Base-by-base conservation (phyloP, 169 alveolate species). In the Eimeria mitis region DNA sequence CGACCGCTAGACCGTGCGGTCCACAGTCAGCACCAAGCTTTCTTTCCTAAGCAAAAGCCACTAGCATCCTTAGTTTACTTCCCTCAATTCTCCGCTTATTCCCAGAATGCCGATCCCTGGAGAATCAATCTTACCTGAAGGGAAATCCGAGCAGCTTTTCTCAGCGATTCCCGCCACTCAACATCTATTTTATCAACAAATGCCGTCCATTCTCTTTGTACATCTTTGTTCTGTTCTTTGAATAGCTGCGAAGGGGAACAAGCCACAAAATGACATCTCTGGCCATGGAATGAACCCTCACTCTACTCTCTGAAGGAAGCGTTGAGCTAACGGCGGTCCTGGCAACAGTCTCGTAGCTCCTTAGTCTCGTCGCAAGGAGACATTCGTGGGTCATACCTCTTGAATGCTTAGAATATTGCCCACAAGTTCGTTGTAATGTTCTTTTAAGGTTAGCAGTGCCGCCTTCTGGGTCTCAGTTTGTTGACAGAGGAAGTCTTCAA, bases 71-170 rank as follows among this genome's bases (percentile, higher is more conserved):
- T 7, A 71, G 54, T n/a, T 49, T 13, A 34, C 0, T 40, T 40
- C 34, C 31, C 31, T 40, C 81, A 40, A 37, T 28, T 5, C 11
- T 44, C 65, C 89, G 40, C 47, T 25, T 49, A 28, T 11, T 49
- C 49, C 68, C 31, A 49, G 70, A 25, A 79, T 28, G n/a, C 28
- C 61, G 63, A 25, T 42, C 56, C 78, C 14, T 63, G 75, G 28
- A 34, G 40, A 23, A 16, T 40, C 87, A 96, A 95, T n/a, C 89
- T 37, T 96, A 91, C 99, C 95, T 96, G 97, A 25, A 98, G 95
- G 23, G 98, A 92, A 31, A 97, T 96, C 88, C 97, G 98, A 49
- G 97, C 98, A 44, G 98, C 97, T 87, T 97, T 97, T 84, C 98
- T 97, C 63, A 98, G 97, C 2, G 99, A 96, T 89, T 98, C 99